Percentiles rank a stretch among this genome's conserved stretches.
phyloP scores from a whole-genome alignment of 2,329 filamentous ascomycete genomes.

The Aspergillus cejpii region DNA sequence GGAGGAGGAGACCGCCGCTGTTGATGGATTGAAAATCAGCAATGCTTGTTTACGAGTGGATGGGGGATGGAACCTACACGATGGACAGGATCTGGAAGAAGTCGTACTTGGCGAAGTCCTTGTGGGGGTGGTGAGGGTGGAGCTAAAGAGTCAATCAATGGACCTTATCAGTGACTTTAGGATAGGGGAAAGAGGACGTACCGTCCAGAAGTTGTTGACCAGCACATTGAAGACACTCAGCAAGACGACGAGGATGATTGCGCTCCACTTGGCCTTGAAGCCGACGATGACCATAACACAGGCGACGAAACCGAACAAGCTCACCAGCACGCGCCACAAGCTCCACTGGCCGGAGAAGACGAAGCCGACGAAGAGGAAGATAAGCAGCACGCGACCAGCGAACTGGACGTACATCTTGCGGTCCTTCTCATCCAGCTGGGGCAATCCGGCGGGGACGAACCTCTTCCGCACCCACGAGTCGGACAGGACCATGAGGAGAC shows the following conservation, averaged over 20 bases:
- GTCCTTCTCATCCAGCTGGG: constrained; percentile 95
- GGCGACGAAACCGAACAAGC: constrained; percentile 75
- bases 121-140: constrained; percentile 95
- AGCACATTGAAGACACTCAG: constrained; percentile 93
- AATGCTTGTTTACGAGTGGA: background rate
- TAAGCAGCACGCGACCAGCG: constrained; percentile 86
- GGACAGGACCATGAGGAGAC: constrained; percentile 93
- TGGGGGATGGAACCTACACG: constrained; percentile 52
- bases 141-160: constrained; percentile 52
- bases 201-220: constrained; percentile 99
- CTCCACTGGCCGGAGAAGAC: constrained; percentile 93
- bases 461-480: constrained; percentile 98
- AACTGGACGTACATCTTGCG: constrained; percentile 99
- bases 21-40: constrained; percentile 2
- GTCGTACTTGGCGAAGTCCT: constrained; percentile 99
- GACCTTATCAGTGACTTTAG: background rate
- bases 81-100: constrained; percentile 99
- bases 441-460: constrained; percentile 90
- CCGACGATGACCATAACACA: constrained; percentile 98
- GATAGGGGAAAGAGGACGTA: constrained; percentile 46
- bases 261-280: constrained; percentile 99
- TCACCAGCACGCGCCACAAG: constrained; percentile 78
- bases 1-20: constrained; percentile 80
- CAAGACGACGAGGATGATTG: constrained; percentile 88
- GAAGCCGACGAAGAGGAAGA: constrained; percentile 96